Percentiles rank a stretch among this genome's conserved stretches.
These are phyloP conservation scores for Tricholoma furcatifolium DNA, from an alignment of 768 basidiomycete species.

Conservation along the genomic window DNA sequence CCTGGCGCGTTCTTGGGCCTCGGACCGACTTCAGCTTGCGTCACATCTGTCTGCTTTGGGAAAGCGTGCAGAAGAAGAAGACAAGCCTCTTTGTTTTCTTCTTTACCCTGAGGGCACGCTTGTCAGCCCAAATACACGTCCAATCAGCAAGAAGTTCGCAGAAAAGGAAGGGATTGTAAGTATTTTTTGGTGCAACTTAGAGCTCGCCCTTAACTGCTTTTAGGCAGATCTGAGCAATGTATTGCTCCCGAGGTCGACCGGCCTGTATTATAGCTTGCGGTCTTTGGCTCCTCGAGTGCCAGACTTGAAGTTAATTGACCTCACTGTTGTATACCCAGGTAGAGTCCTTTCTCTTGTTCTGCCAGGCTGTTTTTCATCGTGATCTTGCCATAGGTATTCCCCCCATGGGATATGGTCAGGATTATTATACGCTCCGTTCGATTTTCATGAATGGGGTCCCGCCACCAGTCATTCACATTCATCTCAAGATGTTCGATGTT, in stretches of 20 bases:
- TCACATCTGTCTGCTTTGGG: slow-evolving; percentile 68
- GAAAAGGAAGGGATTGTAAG: slow-evolving; percentile 87
- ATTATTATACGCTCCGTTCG: slow-evolving; percentile 86
- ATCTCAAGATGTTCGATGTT: slow-evolving; percentile 79
- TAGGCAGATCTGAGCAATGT: slow-evolving; percentile 78
- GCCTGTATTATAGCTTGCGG: slow-evolving; percentile 81
- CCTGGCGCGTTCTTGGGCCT: slow-evolving; percentile 86
- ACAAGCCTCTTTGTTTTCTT: slow-evolving; percentile 76
- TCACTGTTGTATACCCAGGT: slow-evolving; percentile 93
- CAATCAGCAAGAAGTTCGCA: slow-evolving; percentile 83
- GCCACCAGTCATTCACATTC: slow-evolving; percentile 85
- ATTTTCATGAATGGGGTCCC: slow-evolving; percentile 80
- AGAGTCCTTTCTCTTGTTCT: slow-evolving; percentile 2
- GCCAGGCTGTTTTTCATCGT: neutral
- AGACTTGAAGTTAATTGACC: slow-evolving; percentile 78
- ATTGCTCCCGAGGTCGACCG: slow-evolving; percentile 92
- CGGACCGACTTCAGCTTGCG: slow-evolving; percentile 71
- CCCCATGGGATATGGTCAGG: slow-evolving; percentile 77
- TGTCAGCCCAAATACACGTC: slow-evolving; percentile 82
- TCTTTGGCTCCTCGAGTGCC: slow-evolving; percentile 78
- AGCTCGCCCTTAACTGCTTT: neutral
- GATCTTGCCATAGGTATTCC: slow-evolving; percentile 60
- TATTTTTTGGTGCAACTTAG: slow-evolving; percentile 13
- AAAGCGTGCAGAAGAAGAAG: slow-evolving; percentile 60
- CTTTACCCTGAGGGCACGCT: slow-evolving; percentile 97